Evolutionary conservation across 2,329 filamentous ascomycete genomes (phyloP), one percentile per base, ranked within the genome.

Genomic region (Fusarium foetens): DNA sequence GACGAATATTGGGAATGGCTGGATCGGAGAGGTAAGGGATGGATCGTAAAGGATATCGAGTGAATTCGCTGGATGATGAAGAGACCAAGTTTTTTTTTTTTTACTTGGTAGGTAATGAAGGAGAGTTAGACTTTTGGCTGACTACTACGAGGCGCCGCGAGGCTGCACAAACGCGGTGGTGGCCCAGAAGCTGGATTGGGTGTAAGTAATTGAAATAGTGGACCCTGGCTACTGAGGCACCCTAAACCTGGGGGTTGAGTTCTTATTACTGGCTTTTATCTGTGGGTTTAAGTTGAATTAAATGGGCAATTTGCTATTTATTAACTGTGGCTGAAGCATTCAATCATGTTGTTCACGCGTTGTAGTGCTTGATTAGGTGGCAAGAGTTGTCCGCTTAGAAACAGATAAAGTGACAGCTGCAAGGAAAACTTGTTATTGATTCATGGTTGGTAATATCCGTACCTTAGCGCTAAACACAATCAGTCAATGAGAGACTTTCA

Each of bases 141-240:
- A 64, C 45, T 58, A 39, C 45, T 59, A 51, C 60, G 43, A 73
- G 71, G 71, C 71, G 60, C 68, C 67, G 60, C 64, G 60, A 73
- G 71, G 71, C 71, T 73, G 71, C 71, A 73, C 59, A 63, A 73
- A 73, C 71, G 71, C 57, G 68, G 58, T 72, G 52, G 71, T 73
- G 71, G 63, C 42, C 48, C 54, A 53, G 68, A 65, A 39, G 23
- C 25, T 66, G 33, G 39, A 62, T 52, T 60, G 53, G 52, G 23
- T 60, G 65, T 14, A 46, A 23, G 33, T 35, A 25, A 46, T 54
- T 54, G 51, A 52, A 57, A 35, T 29, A 60, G 67, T 64, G 67
- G 66, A 46, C 33, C 60, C 43, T 38, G 29, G 21, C n/a, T 23
- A 38, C 41, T 52, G 54, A 55, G 54, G 25, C 41, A 25, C 23